Evolutionary conservation across 2,329 filamentous ascomycete species (phyloP), one percentile per base, ranked within the genome.

Genomic region (Elsinoe arachidis): DNA sequence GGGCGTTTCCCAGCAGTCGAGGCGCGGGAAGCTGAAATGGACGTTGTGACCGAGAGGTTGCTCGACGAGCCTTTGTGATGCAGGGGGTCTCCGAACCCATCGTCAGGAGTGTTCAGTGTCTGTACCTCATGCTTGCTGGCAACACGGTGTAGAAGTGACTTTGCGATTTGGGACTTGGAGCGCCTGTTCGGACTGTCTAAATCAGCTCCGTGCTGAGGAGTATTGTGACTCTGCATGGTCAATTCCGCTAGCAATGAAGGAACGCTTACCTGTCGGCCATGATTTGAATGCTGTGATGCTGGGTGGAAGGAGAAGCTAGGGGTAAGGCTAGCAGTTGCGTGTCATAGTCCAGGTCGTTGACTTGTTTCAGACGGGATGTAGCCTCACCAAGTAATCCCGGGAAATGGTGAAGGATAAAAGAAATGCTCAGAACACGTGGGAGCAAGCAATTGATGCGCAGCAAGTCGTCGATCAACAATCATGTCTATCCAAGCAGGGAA

Each of bases 101-200:
- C 49, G 46, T 54, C 39, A 5, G 55, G 56, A 1, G 59, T 23
- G 12, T 56, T 35, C 12, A 55, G 51, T 66, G 60, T 66, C 59
- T 61, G 65, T 19, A 75, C 73, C 49, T 75, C 73, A 52, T 71
- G 67, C 60, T 74, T 78, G 61, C 73, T 74, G 59, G 75, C 77
- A 58, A 78, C 77, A 59, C 78, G 77, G 63, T 78, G 74, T 51
- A 82, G 71, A 19, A 82, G 68, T 34, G 79, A 77, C 60, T 80
- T 74, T 47, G 80, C 77, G 59, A 81, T 71, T 49, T 74, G 70
- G 61, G 78, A 79, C 65, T 78, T 80, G 67, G 69, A 70, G 58
- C 74, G 72, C 66, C 75, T 76, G 68, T 74, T 73, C 26, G 56
- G 44, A 10, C 61, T 65, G 46, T 35, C 14, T 11, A 21, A 5